Base-by-base conservation (phyloP, 768 basidiomycete species). In the Infundibulicybe gibba region DNA sequence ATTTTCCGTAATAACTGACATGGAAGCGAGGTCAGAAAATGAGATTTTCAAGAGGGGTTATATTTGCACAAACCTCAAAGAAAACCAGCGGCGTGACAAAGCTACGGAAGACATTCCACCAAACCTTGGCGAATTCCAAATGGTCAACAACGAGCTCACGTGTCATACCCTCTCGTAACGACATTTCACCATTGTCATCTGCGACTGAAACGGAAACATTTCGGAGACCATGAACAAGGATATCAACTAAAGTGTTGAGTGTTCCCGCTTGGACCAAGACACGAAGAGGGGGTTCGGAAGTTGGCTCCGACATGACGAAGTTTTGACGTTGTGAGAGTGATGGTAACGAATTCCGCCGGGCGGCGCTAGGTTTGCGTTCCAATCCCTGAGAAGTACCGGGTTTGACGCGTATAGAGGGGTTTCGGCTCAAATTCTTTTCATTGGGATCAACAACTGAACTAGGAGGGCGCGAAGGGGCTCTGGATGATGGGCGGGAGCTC, bases 161-260 rank as follows among this genome's bases (percentile, higher is more conserved):
- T 0, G 85, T 86, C 67, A 80, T 86, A 2, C 83, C 81, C 52
- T 88, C 86, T 16, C 81, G 69, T 37, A 92, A 62, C 0, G 87
- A 81, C 69, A 87, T 89, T 62, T 92, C 88, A 0, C 90, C 90
- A 54, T 90, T 91, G 58, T 92, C 90, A 53, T 93, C 90, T 0
- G 90, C 81, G 3, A 90, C 85, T 0, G 86, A 84, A 0, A 90
- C 87, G 0, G 85, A 84, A 3, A 92, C 80, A 30, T 83, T 83
- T 41, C 80, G 80, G 15, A 92, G 67, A 3, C 90, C 90, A 56
- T 87, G 84, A 0, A 89, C 81, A 13, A 93, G 74, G 9, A 90
- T 76, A 35, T 82, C 80, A 9, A 92, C 85, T 1, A 93, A 70
- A 20, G 78, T 72, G 49, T 85, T 85, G 13, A 92, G 67, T 1